These are phyloP conservation scores for Naganishia vishniacii DNA, from an alignment of 768 basidiomycete genomes.

Conservation along the genomic window DNA sequence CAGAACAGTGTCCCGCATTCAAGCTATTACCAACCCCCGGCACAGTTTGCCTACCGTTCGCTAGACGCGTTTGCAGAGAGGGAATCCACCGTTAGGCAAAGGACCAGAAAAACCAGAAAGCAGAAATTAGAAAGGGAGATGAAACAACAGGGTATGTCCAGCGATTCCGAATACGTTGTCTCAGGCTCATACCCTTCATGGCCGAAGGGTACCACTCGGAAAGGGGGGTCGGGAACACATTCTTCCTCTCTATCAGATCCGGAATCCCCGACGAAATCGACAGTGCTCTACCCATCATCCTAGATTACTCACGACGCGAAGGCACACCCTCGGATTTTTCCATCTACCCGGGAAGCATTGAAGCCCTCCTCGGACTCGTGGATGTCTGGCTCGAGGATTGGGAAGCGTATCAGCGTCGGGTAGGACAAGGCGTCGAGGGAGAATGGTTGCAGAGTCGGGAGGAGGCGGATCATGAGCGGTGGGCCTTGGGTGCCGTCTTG, in stretches of 20 bases:
- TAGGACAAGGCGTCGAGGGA: slow-evolving; percentile 6
- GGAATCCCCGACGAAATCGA: slow-evolving; percentile 73
- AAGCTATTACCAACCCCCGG: slow-evolving; percentile 8
- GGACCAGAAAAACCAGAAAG: neutral
- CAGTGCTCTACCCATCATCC: slow-evolving; percentile 83
- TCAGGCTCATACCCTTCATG: neutral
- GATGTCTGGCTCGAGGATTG: slow-evolving; percentile 67
- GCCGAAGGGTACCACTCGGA: slow-evolving; percentile 63
- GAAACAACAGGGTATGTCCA: slow-evolving; percentile 12
- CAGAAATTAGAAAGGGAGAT: slow-evolving; percentile 2
- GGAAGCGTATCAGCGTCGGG: neutral
- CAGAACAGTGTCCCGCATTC: slow-evolving; percentile 5
- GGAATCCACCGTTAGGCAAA: neutral
- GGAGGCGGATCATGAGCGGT: slow-evolving; percentile 11
- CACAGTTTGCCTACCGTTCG: slow-evolving; percentile 10
- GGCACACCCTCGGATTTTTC: slow-evolving; percentile 11
- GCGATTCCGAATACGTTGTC: neutral
- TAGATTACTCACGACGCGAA: slow-evolving; percentile 55
- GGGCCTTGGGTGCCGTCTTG: neutral
- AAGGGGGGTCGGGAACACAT: slow-evolving; percentile 68
- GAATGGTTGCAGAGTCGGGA: slow-evolving; percentile 11
- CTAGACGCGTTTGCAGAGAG: slow-evolving; percentile 15
- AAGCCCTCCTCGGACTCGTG: slow-evolving; percentile 81
- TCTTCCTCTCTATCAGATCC: slow-evolving; percentile 82
- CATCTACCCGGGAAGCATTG: slow-evolving; percentile 67